Evolutionary conservation across 306 rosid species (phyloP), one percentile per base, ranked within the genome.

Genomic region (Lathyrus sativus): DNA sequence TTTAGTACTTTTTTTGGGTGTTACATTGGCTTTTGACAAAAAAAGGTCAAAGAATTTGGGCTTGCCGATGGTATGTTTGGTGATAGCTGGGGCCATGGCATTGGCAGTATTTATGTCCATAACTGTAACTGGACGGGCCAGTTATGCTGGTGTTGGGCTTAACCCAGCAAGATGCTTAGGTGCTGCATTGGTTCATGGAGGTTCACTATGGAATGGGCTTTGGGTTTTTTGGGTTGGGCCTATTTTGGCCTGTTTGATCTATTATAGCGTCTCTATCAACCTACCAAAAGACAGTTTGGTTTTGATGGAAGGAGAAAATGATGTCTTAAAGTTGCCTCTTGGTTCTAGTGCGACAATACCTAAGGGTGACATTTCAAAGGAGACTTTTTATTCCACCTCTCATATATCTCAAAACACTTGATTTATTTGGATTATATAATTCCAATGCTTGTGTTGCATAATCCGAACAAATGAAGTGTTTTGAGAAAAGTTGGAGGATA

Each of bases 161-260:
- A 89, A 82, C 69, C 89, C 95, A 1, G 95, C 91, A 5, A 80
- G 96, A 60, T 87, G 95, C 33, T 70, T 91, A 11, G 97, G 97
- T 19, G 81, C 91, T 0, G 96, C 91, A 0, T 68, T 91, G 76
- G 15, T 85, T 67, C 45, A 42, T 2, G 91, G 87, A 4, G 91
- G 87, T 0, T 26, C 26, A 3, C 31, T 91, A 24, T 89, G 97
- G 97, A 42, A 82, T 4, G 95, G 91, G 1, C 97, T 85, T 77
- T 91, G 97, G 97, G 85, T 89, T 70, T 87, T 85, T 9, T 89
- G 95, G 95, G 43, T 79, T 50, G 97, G 96, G 41, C 89, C 97
- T 42, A 71, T 88, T 44, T 74, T 82, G 72, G 93, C 95, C 5
- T 88, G 96, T 9, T 8, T 74, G 14, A 38, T 59, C 4, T 88